These are phyloP conservation scores for Paraphysoderma sedebokerense DNA, from an alignment of 371 early-diverging fungal species.

Conservation along the genomic window DNA sequence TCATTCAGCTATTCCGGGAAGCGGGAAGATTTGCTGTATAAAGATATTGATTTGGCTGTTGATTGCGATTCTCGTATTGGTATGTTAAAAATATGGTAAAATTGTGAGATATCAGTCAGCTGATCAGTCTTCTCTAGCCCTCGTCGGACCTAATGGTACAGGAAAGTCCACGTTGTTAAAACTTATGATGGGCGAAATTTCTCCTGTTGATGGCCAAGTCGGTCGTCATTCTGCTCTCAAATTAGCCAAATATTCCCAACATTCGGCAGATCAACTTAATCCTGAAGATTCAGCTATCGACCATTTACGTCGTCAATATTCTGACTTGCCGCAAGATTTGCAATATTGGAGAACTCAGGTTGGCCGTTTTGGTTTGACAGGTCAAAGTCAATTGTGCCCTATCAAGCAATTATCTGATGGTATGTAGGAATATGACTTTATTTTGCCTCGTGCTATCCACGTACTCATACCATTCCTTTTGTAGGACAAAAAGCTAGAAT, in stretches of 20 bases:
- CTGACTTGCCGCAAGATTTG: conserved; percentile 48
- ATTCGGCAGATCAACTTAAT: conserved; percentile 90
- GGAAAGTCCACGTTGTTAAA: conserved; percentile 90
- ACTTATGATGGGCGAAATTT: conserved; percentile 71
- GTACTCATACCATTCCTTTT: too few species aligned
- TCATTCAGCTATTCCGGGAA: conserved; percentile 80
- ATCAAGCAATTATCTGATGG: conserved; percentile 83
- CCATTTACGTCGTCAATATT: conserved; percentile 76
- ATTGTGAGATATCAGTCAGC: not conserved
- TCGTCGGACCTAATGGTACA: conserved; percentile 86
- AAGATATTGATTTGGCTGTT: conserved; percentile 73
- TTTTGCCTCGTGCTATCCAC: too few species aligned
- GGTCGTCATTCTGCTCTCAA: conserved; percentile 78
- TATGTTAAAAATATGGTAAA: not conserved
- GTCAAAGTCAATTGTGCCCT: conserved; percentile 75
- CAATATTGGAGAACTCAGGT: conserved; percentile 74
- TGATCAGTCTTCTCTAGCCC: conserved; percentile 14
- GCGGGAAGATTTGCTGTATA: conserved; percentile 65
- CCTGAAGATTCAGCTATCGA: conserved; percentile 73
- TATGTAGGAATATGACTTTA: too few species aligned
- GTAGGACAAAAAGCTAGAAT: conserved; percentile 88
- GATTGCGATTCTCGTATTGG: conserved; percentile 91
- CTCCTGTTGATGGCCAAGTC: conserved; percentile 70
- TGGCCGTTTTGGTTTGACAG: conserved; percentile 87
- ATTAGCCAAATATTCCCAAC: conserved; percentile 95